These are phyloP conservation scores for Butyriboletus loyo DNA, from an alignment of 768 basidiomycete species.

Conservation along the genomic window DNA sequence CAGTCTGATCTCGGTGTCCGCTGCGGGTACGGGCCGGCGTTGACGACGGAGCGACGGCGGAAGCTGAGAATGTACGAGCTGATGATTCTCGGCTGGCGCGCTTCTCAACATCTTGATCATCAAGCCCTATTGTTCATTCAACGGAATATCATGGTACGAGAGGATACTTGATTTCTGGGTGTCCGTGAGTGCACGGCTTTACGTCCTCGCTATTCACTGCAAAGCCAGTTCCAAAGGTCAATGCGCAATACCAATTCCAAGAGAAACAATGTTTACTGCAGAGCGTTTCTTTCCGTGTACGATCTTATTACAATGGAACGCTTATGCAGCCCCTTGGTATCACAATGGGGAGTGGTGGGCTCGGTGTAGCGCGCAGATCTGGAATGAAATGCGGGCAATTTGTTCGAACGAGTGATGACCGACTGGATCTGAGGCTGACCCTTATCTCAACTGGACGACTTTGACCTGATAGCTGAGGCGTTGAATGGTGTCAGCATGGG, in stretches of 20 bases:
- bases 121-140: not conserved
- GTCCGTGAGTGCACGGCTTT: not conserved
- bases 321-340: not conserved
- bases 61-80: not conserved
- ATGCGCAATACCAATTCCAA: not conserved
- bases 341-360: not conserved
- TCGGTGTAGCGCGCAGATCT: not conserved
- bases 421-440: not conserved
- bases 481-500: not conserved
- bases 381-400: not conserved
- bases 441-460: not conserved
- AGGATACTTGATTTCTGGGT: not conserved
- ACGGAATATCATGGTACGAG: not conserved
- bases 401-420: not conserved
- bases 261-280: not conserved
- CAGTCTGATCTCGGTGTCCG: not conserved
- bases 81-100: not conserved
- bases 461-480: not conserved
- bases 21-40: not conserved
- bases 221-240: not conserved
- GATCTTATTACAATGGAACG: not conserved
- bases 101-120: not conserved
- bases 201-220: not conserved
- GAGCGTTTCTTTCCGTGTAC: not conserved
- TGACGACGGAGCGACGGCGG: not conserved